phyloP scores from a whole-genome alignment of 108 stramenopile genomes.

The Skeletonema grethae region DNA sequence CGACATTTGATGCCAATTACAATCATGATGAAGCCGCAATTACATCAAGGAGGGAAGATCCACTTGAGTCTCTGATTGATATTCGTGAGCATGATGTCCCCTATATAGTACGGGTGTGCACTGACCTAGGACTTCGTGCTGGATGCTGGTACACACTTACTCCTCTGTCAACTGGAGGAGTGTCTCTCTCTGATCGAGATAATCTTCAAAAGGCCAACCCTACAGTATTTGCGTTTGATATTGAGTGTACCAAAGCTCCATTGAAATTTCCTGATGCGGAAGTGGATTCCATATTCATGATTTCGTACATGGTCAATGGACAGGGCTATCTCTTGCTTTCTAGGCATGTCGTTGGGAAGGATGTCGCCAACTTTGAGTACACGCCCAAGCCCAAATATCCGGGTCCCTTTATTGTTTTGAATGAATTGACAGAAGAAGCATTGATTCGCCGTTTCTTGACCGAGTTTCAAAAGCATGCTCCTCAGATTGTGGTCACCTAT shows the following conservation, averaged over 20 bases:
- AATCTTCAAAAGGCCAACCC: conserved; percentile 94
- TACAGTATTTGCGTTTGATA: conserved; percentile 95
- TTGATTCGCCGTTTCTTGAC: conserved; percentile 83
- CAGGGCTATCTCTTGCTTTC: conserved; percentile 92
- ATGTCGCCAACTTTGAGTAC: conserved; percentile 97
- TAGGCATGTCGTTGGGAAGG: conserved; percentile 89
- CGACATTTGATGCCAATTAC: conserved; percentile 34
- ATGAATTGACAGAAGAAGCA: conserved; percentile 87
- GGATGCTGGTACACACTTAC: conserved; percentile 97
- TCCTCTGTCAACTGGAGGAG: conserved; percentile 60
- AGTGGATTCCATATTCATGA: conserved; percentile 97
- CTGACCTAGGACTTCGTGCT: conserved; percentile 91
- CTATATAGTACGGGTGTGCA: conserved; percentile 90
- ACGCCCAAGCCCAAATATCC: conserved; percentile 96
- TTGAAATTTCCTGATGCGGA: conserved; percentile 98
- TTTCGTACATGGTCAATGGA: conserved; percentile 98
- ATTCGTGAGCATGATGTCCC: conserved; percentile 98
- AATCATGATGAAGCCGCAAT: conserved; percentile 18
- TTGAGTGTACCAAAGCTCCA: conserved; percentile 98
- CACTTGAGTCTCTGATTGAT: conserved; percentile 71
- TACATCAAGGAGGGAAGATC: conserved; percentile 55
- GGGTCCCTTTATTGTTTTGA: conserved; percentile 96
- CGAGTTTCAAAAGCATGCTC: conserved; percentile 79
- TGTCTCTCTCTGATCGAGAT: conserved; percentile 77
- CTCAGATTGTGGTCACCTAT: conserved; percentile 98